A percentile compares a stretch with the other conserved stretches of the same genome.
Conservation (phyloP, 1,284 basidiomycete genomes). For the Ganoderma sp. region DNA sequence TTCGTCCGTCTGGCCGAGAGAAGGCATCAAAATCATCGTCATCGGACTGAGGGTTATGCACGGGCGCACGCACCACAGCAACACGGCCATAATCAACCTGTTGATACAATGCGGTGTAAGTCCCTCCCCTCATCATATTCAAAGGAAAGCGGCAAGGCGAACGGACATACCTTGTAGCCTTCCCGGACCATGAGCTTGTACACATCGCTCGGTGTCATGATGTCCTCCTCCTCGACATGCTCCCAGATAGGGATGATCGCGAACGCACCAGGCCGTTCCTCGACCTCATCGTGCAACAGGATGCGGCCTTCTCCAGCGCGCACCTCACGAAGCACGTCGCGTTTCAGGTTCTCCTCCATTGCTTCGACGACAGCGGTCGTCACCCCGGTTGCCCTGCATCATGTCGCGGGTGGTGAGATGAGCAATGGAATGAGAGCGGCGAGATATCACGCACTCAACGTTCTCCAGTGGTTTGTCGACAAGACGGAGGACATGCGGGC, state of each 20-base stretch:
- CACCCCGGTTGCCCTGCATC: conserved; percentile 86
- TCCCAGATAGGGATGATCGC: conserved; percentile 91
- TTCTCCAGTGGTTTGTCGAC: conserved; percentile 91
- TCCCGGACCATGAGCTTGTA: conserved; percentile 77
- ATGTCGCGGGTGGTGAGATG: neutral
- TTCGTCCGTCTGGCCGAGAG: conserved; percentile 82
- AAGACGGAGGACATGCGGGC: conserved; percentile 93
- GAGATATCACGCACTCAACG: conserved; percentile 71
- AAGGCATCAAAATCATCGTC: conserved; percentile 15
- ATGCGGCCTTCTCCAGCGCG: conserved; percentile 79
- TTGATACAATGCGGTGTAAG: conserved; percentile 10
- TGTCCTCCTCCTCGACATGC: conserved; percentile 81
- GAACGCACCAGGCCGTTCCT: conserved; percentile 90
- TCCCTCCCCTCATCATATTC: neutral
- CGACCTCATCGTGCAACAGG: conserved; percentile 94
- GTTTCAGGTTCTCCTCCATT: conserved; percentile 92
- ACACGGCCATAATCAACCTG: conserved; percentile 89
- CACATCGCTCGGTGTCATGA: conserved; percentile 92
- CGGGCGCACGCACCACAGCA: conserved; percentile 69
- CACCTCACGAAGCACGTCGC: conserved; percentile 87
- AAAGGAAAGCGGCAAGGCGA: neutral
- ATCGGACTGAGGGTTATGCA: neutral
- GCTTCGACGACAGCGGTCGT: conserved; percentile 91
- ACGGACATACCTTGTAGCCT: conserved; percentile 68
- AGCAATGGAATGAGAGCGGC: neutral